These are phyloP conservation scores for Wallacemonas sp. DNA, from an alignment of 208 protist genomes.

Conservation along the genomic window DNA sequence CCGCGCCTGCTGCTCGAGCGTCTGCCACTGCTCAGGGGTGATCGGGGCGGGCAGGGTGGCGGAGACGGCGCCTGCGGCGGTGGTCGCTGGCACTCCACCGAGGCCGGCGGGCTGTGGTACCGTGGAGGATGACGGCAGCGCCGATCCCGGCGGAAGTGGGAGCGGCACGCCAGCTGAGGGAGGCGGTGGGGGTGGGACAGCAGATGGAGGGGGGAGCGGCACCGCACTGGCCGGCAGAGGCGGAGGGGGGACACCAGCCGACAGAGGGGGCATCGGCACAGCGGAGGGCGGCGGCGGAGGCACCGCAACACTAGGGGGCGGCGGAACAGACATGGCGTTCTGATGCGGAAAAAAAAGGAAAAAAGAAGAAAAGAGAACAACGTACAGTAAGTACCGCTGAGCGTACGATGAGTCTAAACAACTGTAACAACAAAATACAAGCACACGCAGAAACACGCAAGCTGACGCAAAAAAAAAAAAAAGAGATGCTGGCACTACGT, in stretches of 20 bases:
- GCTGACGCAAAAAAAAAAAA: too few relatives aligned
- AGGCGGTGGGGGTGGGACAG: neutral
- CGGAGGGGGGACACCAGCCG: constrained; percentile 19
- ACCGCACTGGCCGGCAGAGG: constrained; percentile 14
- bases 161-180: constrained; percentile 17
- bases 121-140: neutral
- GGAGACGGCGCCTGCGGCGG: neutral
- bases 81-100: constrained; percentile 1
- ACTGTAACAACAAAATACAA: neutral
- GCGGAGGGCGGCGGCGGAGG: constrained; percentile 12
- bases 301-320: constrained; percentile 18
- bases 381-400: neutral
- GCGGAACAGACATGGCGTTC: constrained; percentile 1
- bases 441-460: neutral
- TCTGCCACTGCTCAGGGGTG: constrained; percentile 35
- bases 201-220: constrained; percentile 11
- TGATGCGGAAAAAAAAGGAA: neutral
- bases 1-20: constrained; percentile 45
- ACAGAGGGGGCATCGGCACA: constrained; percentile 15
- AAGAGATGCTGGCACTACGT: too few relatives aligned
- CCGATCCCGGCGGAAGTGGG: constrained; percentile 17
- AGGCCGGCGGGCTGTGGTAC: constrained; percentile 16
- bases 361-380: neutral
- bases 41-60: constrained; percentile 26
- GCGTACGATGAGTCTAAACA: too few relatives aligned